Evolutionary conservation across 768 basidiomycete species (phyloP), one percentile per base, ranked within the genome.

Genomic region (Pleurotus tuoliensis): DNA sequence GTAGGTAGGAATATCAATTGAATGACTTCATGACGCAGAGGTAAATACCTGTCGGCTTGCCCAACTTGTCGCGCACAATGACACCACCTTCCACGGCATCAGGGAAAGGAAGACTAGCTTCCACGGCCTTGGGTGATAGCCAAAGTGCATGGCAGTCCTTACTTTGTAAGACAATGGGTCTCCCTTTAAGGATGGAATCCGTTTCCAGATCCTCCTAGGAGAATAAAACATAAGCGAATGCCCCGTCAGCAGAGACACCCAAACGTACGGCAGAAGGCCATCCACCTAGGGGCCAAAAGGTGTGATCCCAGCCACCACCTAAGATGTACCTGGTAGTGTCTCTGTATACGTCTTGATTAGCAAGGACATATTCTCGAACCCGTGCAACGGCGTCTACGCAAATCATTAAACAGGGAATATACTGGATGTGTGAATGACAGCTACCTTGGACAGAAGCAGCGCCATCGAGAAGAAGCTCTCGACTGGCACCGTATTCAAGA

Each of bases 251-350:
- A 57, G 39, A 40, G 55, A 39, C 9, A 58, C 25, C 48, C 53
- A 30, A 39, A 73, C 81, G 56, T 63, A 91, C 92, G 57, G 84
- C 79, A 44, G 80, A 82, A 5, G 92, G 92, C 78, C 86, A 92
- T 18, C 73, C 71, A 27, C 73, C 68, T 16, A 67, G 67, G 6
- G 79, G 73, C 88, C 88, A 90, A 53, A 78, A 71, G 1, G 92
- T 95, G 69, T 96, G 94, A 67, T 96, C 91, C 93, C 94, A 96
- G 1, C 94, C 94, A 66, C 88, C 83, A 2, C 92, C 92, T 55
- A 84, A 80, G 13, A 96, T 79, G 67, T 85, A 84, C 60, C 77
- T 80, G 18, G 80, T 75, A 12, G 72, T 78, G 66, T 92, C 80
- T 16, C 73, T 71, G 18, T 73, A 67, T n/a, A 87, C 69, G 41